These are phyloP conservation scores for Annulohypoxylon bovei DNA, from an alignment of 495 filamentous ascomycete genomes.

Conservation along the genomic window DNA sequence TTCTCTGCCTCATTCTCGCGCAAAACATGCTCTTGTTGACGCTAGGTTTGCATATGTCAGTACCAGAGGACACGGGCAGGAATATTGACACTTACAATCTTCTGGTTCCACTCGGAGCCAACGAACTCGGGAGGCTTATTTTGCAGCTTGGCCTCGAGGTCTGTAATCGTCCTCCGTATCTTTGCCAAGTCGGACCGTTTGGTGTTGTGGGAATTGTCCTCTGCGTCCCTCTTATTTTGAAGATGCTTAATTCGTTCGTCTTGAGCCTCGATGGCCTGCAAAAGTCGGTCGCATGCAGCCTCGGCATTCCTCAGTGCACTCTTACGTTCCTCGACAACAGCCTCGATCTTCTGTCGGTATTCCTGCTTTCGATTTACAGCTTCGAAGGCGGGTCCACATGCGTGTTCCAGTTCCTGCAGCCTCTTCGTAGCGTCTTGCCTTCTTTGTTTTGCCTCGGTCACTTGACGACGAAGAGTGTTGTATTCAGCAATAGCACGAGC, in stretches of 20 bases:
- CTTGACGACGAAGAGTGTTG: conserved; percentile 52
- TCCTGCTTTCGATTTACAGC: conserved; percentile 71
- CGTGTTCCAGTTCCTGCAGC: conserved; percentile 64
- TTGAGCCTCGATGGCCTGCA: conserved; percentile 59
- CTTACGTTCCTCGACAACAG: conserved; percentile 63
- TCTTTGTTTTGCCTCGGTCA: conserved; percentile 57
- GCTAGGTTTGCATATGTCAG: conserved; percentile 41
- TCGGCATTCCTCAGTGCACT: conserved; percentile 63
- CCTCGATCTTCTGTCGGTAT: conserved; percentile 61
- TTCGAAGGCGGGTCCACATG: conserved; percentile 72
- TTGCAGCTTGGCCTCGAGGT: conserved; percentile 55
- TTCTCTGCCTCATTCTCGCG: conserved; percentile 57
- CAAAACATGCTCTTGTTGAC: conserved; percentile 57
- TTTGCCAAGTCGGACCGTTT: conserved; percentile 62
- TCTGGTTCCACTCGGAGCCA: conserved; percentile 61
- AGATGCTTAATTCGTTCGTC: conserved; percentile 66
- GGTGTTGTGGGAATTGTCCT: conserved; percentile 60
- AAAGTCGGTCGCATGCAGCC: conserved; percentile 58
- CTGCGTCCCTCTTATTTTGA: conserved; percentile 65
- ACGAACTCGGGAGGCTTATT: conserved; percentile 60
- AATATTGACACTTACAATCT: conserved; percentile 57
- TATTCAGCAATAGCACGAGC: conserved; percentile 74
- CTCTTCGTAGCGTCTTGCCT: conserved; percentile 59
- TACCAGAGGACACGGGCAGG: neutral
- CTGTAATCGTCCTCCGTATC: conserved; percentile 54